These are phyloP conservation scores for Protoeuglena noctilucae DNA, from an alignment of 139 green algal species.

Conservation along the genomic window DNA sequence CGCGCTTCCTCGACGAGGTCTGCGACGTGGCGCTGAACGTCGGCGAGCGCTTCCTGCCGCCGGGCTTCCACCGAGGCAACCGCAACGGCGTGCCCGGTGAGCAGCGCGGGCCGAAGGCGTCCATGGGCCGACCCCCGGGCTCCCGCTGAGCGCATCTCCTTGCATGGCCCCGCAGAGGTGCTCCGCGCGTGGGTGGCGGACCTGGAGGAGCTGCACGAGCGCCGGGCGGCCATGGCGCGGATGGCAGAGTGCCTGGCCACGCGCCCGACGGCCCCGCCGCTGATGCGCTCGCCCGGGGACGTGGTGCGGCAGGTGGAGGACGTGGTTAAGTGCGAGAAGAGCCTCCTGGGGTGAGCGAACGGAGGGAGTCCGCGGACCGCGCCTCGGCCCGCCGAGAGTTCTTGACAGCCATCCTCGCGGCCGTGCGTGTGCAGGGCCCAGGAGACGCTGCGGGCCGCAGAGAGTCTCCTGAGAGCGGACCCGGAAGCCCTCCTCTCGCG, in stretches of 20 bases:
- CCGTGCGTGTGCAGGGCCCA: too few species aligned
- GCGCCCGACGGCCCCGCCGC: not conserved
- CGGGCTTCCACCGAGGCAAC: too few species aligned
- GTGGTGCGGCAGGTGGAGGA: constrained; percentile 4
- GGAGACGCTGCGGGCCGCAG: constrained; percentile 8
- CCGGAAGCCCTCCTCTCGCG: constrained; percentile 23
- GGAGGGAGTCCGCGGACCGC: not conserved
- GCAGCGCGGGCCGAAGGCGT: too few species aligned
- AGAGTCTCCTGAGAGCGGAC: constrained; percentile 8
- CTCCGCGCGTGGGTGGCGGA: not conserved
- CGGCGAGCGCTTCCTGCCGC: constrained; percentile 22
- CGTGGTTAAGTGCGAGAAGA: not conserved
- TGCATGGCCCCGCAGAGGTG: too few species aligned
- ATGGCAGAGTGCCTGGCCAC: not conserved
- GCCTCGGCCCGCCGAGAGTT: too few species aligned
- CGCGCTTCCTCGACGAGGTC: constrained; percentile 28
- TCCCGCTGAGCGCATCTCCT: too few species aligned
- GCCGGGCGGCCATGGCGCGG: not conserved
- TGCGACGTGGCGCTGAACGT: constrained; percentile 21
- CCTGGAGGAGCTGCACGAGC: not conserved
- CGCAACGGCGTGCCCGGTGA: too few species aligned
- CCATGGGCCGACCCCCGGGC: too few species aligned
- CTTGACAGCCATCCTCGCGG: not conserved
- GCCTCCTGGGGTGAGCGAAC: not conserved
- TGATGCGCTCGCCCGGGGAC: not conserved